phyloP scores from a whole-genome alignment of 1,284 basidiomycete genomes.

The Rhodotorula sp. region DNA sequence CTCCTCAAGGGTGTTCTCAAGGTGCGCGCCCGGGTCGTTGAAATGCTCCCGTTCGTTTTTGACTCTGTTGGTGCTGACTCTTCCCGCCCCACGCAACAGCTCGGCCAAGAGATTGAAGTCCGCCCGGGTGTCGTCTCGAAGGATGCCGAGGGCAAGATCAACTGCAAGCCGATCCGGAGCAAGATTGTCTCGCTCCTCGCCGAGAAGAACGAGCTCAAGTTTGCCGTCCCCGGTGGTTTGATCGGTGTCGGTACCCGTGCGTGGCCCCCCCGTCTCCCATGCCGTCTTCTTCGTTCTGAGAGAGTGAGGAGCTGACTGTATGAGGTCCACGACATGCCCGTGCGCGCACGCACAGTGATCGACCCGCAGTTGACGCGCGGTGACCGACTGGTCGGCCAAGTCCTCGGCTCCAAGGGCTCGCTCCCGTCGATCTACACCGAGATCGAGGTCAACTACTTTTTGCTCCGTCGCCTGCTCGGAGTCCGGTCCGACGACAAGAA shows the following conservation, averaged over 20 bases:
- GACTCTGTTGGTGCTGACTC: no score
- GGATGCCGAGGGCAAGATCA: slow-evolving; percentile 83
- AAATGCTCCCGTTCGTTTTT: no score
- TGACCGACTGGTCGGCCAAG: slow-evolving; percentile 94
- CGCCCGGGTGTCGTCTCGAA: slow-evolving; percentile 96
- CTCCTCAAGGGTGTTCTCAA: slow-evolving; percentile 89
- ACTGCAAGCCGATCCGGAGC: slow-evolving; percentile 90
- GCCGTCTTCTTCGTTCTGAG: neutral
- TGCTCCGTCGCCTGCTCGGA: slow-evolving; percentile 90
- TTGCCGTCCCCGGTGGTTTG: slow-evolving; percentile 94
- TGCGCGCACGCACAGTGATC: slow-evolving; percentile 26
- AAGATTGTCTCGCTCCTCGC: slow-evolving; percentile 87
- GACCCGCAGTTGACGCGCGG: slow-evolving; percentile 90
- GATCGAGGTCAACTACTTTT: slow-evolving; percentile 86
- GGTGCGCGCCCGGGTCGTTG: slow-evolving; percentile 37
- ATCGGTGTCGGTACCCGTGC: slow-evolving; percentile 92
- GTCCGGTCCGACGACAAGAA: slow-evolving; percentile 99
- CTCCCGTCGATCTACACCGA: slow-evolving; percentile 90
- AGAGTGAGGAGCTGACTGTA: neutral
- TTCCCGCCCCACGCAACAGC: slow-evolving; percentile 39
- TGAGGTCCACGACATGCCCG: no score
- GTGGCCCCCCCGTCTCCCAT: neutral
- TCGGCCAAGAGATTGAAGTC: slow-evolving; percentile 95
- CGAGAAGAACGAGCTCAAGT: slow-evolving; percentile 89
- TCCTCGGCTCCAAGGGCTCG: slow-evolving; percentile 88